Percentiles rank a stretch among this genome's conserved stretches.
Conservation (phyloP, 306 rosid species). For the Oxytropis ochrocephala region DNA sequence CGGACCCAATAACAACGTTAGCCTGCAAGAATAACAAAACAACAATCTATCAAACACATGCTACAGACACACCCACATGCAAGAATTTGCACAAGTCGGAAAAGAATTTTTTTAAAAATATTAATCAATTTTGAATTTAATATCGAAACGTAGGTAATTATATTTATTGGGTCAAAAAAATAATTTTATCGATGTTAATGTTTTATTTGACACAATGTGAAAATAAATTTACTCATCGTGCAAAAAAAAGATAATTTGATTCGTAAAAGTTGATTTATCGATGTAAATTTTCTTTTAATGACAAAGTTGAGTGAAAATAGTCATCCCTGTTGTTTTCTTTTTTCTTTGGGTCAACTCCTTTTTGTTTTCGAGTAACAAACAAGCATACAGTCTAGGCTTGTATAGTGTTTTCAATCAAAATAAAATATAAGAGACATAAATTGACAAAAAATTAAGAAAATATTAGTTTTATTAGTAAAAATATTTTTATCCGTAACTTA, state of each 20-base stretch:
- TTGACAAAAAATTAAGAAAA: not conserved
- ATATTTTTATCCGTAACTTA: not conserved
- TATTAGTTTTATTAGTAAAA: not conserved
- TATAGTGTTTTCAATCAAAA: not conserved
- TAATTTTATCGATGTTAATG: too few relatives aligned
- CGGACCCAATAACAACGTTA: constrained; percentile 88
- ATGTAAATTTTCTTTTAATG: not conserved
- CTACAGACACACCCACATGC: not conserved
- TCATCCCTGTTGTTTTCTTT: not conserved
- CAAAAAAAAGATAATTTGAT: not conserved
- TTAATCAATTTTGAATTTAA: not conserved
- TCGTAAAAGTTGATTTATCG: not conserved
- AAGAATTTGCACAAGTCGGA: not conserved
- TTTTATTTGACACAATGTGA: too few relatives aligned
- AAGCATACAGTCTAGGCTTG: not conserved
- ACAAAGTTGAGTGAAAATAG: not conserved
- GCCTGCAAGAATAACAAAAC: constrained; percentile 39
- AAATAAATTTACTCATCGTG: not conserved
- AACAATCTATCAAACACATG: not conserved
- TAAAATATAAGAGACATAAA: not conserved
- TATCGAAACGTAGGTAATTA: not conserved
- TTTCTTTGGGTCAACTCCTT: not conserved
- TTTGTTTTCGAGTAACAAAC: not conserved
- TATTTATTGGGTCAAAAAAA: too few relatives aligned
- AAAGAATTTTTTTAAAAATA: not conserved